Evolutionary conservation across 306 rosid species (phyloP), one percentile per base, ranked within the genome.

Genomic region (Cucurbita pepo): DNA sequence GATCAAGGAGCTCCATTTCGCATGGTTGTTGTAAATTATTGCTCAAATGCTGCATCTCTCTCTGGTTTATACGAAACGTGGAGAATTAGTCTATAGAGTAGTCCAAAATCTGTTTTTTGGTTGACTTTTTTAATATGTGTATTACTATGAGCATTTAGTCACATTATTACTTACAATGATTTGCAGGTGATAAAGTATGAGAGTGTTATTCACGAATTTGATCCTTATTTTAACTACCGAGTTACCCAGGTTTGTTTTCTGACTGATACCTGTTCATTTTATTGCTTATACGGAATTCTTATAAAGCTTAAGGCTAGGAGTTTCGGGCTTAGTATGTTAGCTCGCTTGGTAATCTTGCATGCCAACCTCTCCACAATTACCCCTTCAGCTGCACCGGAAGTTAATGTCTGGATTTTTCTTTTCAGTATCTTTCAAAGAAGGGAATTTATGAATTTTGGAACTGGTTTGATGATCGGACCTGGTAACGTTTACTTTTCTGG

Each of bases 401-500:
- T 30, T 69, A 44, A 48, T 69, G 34, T 69, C 16, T 51, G 11
- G 34, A 59, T 69, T 9, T 77, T 72, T 34, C 16, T 73, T 82
- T 77, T 73, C 98, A 94, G 98, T 89, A 51, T 88, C 87, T 94
- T 83, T 82, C 92, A 4, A 94, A 94, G 90, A 94, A 88, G 77
- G 98, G 98, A 70, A 89, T 90, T 81, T 94, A 94, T 82, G 97
- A 94, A 59, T 94, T 94, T 82, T 90, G 97, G 98, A 94, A 94
- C 81, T 94, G 98, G 98, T 94, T 94, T 78, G 98, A 94, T 83
- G 98, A 94, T 71, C 89, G 98, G 47, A 94, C 98, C 67, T 94
- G 97, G 98, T 94, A 89, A 66, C 61, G 77, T 79, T 75, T 52
- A 22, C 41, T 53, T 8, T 11, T 41, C n/a, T 72, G 53, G 47